Conservation (phyloP, 2,329 filamentous ascomycete species). For the Diaporthe citriasiana region DNA sequence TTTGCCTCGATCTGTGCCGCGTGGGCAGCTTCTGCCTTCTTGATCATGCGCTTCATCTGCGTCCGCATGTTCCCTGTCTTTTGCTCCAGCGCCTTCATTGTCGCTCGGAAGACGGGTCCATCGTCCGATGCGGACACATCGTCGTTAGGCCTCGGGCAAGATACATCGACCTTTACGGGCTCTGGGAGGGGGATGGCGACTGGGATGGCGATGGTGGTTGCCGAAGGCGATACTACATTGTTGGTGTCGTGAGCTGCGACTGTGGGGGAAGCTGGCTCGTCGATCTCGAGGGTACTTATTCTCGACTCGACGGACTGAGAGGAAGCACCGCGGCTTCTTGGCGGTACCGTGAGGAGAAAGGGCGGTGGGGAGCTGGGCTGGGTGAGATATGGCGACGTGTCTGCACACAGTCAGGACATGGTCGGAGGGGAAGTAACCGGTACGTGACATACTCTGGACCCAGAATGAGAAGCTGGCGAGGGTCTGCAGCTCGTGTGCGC, state of each 20-base stretch:
- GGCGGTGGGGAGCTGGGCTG: slow-evolving; percentile 77
- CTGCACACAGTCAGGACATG: slow-evolving; percentile 51
- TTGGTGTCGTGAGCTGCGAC: slow-evolving; percentile 56
- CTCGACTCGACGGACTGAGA: slow-evolving; percentile 88
- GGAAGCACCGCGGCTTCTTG: slow-evolving; percentile 86
- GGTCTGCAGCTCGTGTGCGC: slow-evolving; percentile 89
- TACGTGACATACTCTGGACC: slow-evolving; percentile 78
- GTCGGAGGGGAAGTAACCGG: slow-evolving; percentile 41
- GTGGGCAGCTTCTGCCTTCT: slow-evolving; percentile 91
- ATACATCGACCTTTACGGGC: slow-evolving; percentile 86
- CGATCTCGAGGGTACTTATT: slow-evolving; percentile 78
- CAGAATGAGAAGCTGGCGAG: slow-evolving; percentile 95
- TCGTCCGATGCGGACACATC: slow-evolving; percentile 90
- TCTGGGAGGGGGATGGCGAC: slow-evolving; percentile 53
- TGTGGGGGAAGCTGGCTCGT: slow-evolving; percentile 71
- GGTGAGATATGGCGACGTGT: slow-evolving; percentile 60
- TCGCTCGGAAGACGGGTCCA: slow-evolving; percentile 94
- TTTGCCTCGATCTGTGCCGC: slow-evolving; percentile 86
- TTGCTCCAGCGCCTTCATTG: slow-evolving; percentile 95
- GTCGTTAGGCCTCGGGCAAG: slow-evolving; percentile 85
- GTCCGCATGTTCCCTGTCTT: slow-evolving; percentile 95
- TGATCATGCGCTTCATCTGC: slow-evolving; percentile 96
- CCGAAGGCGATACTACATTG: slow-evolving; percentile 38
- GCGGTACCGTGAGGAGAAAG: slow-evolving; percentile 80
- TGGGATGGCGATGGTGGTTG: slow-evolving; percentile 21